These are phyloP conservation scores for Diddensiella caesifluorescens DNA, from an alignment of 805 yeast genomes.

Conservation along the genomic window DNA sequence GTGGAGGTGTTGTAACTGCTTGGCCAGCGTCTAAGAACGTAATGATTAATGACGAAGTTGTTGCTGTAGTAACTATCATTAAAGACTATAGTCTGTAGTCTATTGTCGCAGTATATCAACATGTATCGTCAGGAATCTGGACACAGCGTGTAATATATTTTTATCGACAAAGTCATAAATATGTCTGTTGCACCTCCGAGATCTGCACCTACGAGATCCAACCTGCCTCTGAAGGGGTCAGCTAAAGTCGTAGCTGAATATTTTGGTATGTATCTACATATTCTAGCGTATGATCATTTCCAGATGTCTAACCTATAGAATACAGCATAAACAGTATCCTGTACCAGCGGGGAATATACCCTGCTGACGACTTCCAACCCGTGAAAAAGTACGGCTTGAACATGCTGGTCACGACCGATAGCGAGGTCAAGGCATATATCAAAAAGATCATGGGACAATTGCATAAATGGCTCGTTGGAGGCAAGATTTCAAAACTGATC, in stretches of 20 bases:
- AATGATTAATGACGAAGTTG: too few relatives aligned
- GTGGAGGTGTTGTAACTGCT: too few relatives aligned
- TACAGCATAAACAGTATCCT: constrained; percentile 75
- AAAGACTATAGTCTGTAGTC: too few relatives aligned
- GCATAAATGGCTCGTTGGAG: constrained; percentile 66
- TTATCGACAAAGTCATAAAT: neutral
- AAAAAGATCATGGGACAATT: constrained; percentile 62
- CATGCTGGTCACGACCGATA: constrained; percentile 65
- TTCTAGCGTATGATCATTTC: neutral
- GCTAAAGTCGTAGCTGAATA: constrained; percentile 76
- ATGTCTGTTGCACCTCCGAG: constrained; percentile 17
- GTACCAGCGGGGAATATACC: constrained; percentile 86
- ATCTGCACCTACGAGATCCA: constrained; percentile 38
- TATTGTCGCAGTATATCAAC: too few relatives aligned
- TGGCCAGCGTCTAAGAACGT: too few relatives aligned
- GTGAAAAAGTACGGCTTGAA: constrained; percentile 77
- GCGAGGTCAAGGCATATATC: constrained; percentile 68
- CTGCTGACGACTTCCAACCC: constrained; percentile 74
- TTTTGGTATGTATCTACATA: constrained; percentile 42
- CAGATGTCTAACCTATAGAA: constrained; percentile 37
- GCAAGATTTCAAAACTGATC: constrained; percentile 60
- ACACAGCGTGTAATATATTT: too few relatives aligned
- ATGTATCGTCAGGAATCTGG: too few relatives aligned
- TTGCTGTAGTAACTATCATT: too few relatives aligned
- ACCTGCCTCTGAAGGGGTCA: constrained; percentile 68